A percentile compares a stretch with the other conserved stretches of the same genome.
Evolutionary conservation across 345 rosid species (phyloP).

Genomic region (Camelina neglecta): DNA sequence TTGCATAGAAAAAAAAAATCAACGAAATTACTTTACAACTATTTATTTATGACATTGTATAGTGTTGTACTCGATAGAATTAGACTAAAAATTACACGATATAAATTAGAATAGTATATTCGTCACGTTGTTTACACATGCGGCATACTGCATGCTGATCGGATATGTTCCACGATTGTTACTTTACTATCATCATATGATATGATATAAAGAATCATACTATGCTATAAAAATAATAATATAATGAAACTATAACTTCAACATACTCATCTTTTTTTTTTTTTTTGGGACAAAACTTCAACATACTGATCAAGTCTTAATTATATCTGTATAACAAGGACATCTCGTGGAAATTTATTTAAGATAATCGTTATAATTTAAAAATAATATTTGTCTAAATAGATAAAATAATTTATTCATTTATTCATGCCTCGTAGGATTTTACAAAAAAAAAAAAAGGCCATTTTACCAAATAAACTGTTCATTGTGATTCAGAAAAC

Average conservation of each 20-base stretch:
- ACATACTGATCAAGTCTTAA: neutral
- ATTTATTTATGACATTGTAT: neutral
- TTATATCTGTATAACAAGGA: no score
- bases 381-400: no score
- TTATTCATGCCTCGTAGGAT: no score
- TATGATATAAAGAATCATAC: neutral
- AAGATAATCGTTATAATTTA: no score
- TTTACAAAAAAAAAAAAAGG: no score
- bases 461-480: no score
- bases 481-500: no score
- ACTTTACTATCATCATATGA: neutral
- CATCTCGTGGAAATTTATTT: no score
- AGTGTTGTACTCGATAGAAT: neutral
- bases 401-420: no score
- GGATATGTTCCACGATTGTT: neutral
- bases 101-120: neutral
- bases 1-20: neutral
- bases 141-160: slow-evolving; percentile 1
- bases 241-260: neutral
- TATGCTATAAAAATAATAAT: neutral
- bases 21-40: neutral
- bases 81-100: neutral
- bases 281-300: no score
- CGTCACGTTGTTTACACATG: neutral
- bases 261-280: neutral